Evolutionary conservation across 768 basidiomycete genomes (phyloP), one percentile per base, ranked within the genome.

Genomic region (Baorangia bicolor): DNA sequence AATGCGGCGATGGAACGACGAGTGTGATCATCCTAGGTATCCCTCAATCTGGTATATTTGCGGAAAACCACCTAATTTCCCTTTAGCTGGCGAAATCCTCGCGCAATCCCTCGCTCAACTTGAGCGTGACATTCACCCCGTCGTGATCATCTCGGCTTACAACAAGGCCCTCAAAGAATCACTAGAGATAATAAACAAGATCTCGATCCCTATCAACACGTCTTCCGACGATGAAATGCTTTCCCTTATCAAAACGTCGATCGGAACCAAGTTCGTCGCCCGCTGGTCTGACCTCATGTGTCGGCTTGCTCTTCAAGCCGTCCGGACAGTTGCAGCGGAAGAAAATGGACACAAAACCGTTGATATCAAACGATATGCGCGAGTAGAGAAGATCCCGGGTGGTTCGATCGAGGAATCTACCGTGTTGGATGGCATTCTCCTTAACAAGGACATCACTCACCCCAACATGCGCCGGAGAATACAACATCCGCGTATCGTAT

Each of bases 281-380:
- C 86, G 97, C 38, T 98, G 97, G 97, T 88, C 88, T 1, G 94
- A 96, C 68, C 86, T 98, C 59, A 99, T 98, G 97, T 98, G 96
- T 74, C 83, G 78, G 59, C 87, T 99, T 48, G 97, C 97, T 1
- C 78, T 99, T 16, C 83, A 96, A 60, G 96, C 97, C 5, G 91
- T 98, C 8, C 86, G 90, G 18, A 92, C 86, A 5, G 96, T 99
- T 49, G 82, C 94, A 2, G 80, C 83, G 40, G 88, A 91, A 38
- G 86, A 87, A 18, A 82, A 78, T 18, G 85, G 87, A 12, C 77
- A 88, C 66, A 91, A 90, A 71, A 92, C 92, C 3, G 92, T 98
- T 52, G 97, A 98, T 70, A 92, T 99, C 75, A 98, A 99, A 77
- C 89, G 97, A 27, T 98, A 99, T 67, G 96, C 94, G 4, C 82